These are phyloP conservation scores for Mycena metata DNA, from an alignment of 768 basidiomycete genomes.

Conservation along the genomic window DNA sequence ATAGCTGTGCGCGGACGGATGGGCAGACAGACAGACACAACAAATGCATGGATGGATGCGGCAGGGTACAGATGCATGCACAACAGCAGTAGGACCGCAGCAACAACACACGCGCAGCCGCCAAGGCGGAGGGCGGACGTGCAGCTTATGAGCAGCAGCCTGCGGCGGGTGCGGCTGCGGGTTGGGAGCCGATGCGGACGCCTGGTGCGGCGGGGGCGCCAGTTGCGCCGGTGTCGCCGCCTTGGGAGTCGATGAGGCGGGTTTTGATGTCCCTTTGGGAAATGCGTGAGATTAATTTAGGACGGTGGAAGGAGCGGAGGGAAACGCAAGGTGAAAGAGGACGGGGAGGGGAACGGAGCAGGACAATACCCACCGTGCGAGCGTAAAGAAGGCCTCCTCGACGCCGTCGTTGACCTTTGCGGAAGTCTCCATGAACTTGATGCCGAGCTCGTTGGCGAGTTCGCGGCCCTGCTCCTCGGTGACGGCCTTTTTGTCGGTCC, in stretches of 20 bases:
- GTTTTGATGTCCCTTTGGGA: constrained; percentile 91
- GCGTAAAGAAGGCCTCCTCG: constrained; percentile 98
- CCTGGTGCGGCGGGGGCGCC: constrained; percentile 62
- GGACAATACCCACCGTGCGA: constrained; percentile 75
- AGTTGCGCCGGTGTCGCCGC: constrained; percentile 63
- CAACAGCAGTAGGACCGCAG: not conserved
- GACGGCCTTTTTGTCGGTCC: constrained; percentile 96
- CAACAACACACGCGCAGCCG: too few relatives aligned
- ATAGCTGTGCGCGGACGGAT: not conserved
- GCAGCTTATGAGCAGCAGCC: constrained; percentile 37
- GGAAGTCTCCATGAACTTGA: constrained; percentile 98
- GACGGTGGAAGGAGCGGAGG: too few relatives aligned
- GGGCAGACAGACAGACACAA: not conserved
- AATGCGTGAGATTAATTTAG: too few relatives aligned
- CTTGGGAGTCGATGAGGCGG: constrained; percentile 95
- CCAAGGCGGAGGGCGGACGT: not conserved
- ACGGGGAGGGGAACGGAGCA: too few relatives aligned
- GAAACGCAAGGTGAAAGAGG: not conserved
- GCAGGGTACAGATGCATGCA: too few relatives aligned
- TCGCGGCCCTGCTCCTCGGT: constrained; percentile 56
- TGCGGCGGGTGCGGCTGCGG: constrained; percentile 24
- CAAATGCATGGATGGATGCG: too few relatives aligned
- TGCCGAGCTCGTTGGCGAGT: constrained; percentile 93
- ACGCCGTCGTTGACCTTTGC: constrained; percentile 99
- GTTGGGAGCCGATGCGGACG: constrained; percentile 29